Conservation (phyloP, 2,329 filamentous ascomycete species). For the Aspergillus felis region DNA sequence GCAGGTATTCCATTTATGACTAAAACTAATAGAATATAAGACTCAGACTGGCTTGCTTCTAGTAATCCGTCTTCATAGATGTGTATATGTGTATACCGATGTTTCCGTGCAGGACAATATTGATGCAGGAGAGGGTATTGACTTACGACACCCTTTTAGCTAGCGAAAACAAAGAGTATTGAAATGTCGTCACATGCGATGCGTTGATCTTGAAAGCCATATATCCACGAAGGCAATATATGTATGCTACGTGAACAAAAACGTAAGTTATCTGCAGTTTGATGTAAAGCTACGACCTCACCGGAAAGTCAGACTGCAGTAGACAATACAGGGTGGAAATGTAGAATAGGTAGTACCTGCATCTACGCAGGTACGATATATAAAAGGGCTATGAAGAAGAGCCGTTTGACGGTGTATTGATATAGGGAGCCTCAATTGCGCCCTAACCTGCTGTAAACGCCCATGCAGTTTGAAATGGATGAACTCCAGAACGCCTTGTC, state of each 20-base stretch:
- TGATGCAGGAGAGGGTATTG: not conserved
- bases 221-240: too few species aligned
- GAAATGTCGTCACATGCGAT: too few species aligned
- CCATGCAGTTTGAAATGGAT: not conserved
- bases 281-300: not conserved
- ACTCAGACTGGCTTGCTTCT: not conserved
- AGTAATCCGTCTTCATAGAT: not conserved
- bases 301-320: not conserved
- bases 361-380: not conserved
- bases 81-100: not conserved
- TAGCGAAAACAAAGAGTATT: too few species aligned
- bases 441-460: not conserved
- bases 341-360: not conserved
- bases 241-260: not conserved
- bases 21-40: not conserved
- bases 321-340: not conserved
- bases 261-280: not conserved
- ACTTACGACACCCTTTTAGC: not conserved
- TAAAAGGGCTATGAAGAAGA: not conserved
- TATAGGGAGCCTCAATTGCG: not conserved
- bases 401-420: not conserved
- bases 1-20: not conserved
- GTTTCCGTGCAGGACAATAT: not conserved
- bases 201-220: too few species aligned
- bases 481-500: constrained; percentile 4